These are phyloP conservation scores for Irpex rosettiformis DNA, from an alignment of 1,284 basidiomycete species.

Conservation along the genomic window DNA sequence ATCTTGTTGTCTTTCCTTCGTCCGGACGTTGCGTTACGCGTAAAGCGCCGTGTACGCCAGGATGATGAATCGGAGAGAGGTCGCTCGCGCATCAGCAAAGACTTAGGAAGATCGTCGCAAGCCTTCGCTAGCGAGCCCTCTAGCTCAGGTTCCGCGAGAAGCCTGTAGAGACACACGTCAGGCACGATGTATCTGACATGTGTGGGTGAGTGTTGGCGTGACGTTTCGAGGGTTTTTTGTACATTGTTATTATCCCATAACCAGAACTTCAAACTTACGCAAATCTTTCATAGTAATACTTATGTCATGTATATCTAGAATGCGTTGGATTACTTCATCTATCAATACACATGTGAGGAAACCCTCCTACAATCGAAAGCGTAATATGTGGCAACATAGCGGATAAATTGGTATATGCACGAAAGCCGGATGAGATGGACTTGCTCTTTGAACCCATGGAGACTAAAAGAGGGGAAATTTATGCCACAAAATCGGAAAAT, in stretches of 20 bases:
- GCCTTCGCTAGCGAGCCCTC: not conserved
- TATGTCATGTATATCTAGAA: constrained; percentile 4
- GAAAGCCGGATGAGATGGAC: not conserved
- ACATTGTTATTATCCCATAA: not conserved
- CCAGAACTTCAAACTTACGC: not conserved
- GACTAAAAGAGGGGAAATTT: not conserved
- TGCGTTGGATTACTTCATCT: constrained; percentile 1
- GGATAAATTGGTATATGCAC: not conserved
- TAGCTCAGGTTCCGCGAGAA: constrained; percentile 1
- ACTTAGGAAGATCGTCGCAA: constrained; percentile 21
- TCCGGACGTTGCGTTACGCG: constrained; percentile 31
- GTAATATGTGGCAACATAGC: not conserved
- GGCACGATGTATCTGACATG: not conserved
- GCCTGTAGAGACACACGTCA: not conserved
- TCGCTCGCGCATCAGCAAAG: constrained; percentile 34
- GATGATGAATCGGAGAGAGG: constrained; percentile 31
- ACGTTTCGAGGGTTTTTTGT: not conserved
- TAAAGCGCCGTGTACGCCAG: constrained; percentile 5
- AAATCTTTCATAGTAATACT: not conserved
- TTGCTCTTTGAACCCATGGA: not conserved
- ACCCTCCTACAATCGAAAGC: not conserved
- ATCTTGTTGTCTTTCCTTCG: constrained; percentile 48
- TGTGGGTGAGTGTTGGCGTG: not conserved
- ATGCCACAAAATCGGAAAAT: not conserved
- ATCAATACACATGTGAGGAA: not conserved